Evolutionary conservation across 306 rosid genomes (phyloP), one percentile per base, ranked within the genome.

Genomic region (Dicorynia guianensis): DNA sequence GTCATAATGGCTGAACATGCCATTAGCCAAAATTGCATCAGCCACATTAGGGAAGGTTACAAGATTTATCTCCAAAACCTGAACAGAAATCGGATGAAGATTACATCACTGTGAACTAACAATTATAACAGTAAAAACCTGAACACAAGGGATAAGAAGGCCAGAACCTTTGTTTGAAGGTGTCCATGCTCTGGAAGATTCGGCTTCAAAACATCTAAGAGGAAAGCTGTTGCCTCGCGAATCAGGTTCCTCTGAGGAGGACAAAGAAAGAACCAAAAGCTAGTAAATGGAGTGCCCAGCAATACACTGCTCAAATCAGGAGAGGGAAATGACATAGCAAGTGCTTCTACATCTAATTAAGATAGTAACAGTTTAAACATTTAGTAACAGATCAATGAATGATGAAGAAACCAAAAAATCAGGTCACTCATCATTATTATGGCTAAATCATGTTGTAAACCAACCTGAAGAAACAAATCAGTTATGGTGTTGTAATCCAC

Each of bases 1-100:
- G 52, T 96, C 99, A 58, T 96, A 96, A 80, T 96, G 98, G 84
- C 97, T 90, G 81, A 96, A 96, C 99, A 96, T 96, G 79, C 99
- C 99, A 76, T 96, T 96, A 63, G 99, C 99, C 80, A 96, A 84
- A 76, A 96, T 96, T 38, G 99, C 99, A 79, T 96, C 99, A 34
- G 99, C 99, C 19, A 96, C 99, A 81, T 92, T 96, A 19, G 99
- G 99, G 70, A 92, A 96, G 49, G 98, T 92, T 69, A 96, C 98
- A 77, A 96, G 83, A 89, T 96, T 96, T 86, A 96, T 92, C 80
- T 96, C 99, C 76, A 96, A 84, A 74, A 93, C 98, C 98, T 93
- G 81, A 81, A 35, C 35, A 62, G n/a, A 60, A 58, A 78, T 61
- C 67, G 60, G 35, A 85, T 46, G 74, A 58, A 35, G 73, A 71